Conservation (phyloP, 768 basidiomycete genomes). For the Obba rivulosa region DNA sequence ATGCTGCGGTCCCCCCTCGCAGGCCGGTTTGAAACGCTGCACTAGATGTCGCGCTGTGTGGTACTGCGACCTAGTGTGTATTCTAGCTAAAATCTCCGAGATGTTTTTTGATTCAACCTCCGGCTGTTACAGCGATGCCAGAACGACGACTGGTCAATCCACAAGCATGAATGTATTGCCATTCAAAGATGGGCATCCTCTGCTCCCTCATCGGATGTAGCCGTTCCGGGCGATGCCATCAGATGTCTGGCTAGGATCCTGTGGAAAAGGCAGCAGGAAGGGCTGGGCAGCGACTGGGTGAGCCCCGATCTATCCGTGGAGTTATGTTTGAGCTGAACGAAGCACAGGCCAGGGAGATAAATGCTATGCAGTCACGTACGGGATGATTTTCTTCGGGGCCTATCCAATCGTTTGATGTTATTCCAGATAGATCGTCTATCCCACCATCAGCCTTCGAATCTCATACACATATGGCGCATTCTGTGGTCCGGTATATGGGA, state of each 20-base stretch:
- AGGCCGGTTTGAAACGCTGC: constrained; percentile 57
- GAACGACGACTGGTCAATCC: constrained; percentile 63
- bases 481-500: constrained; percentile 66
- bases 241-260: constrained; percentile 73
- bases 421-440: constrained; percentile 52
- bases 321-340: neutral
- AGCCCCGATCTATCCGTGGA: constrained; percentile 15
- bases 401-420: constrained; percentile 1
- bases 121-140: constrained; percentile 56
- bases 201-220: constrained; percentile 40
- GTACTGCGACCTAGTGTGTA: constrained; percentile 72
- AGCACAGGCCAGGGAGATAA: constrained; percentile 55
- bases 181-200: constrained; percentile 51
- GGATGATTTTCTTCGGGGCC: constrained; percentile 5
- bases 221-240: constrained; percentile 72
- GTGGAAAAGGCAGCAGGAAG: constrained; percentile 56
- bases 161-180: constrained; percentile 76
- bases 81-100: constrained; percentile 1
- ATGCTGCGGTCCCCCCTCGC: constrained; percentile 44
- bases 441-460: constrained; percentile 44
- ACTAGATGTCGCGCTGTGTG: constrained; percentile 60
- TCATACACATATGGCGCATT: constrained; percentile 68
- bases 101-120: neutral
- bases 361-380: constrained; percentile 74
- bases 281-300: constrained; percentile 54